Base-by-base conservation (phyloP, 2,329 filamentous ascomycete genomes). In the Didymella arachidicola region DNA sequence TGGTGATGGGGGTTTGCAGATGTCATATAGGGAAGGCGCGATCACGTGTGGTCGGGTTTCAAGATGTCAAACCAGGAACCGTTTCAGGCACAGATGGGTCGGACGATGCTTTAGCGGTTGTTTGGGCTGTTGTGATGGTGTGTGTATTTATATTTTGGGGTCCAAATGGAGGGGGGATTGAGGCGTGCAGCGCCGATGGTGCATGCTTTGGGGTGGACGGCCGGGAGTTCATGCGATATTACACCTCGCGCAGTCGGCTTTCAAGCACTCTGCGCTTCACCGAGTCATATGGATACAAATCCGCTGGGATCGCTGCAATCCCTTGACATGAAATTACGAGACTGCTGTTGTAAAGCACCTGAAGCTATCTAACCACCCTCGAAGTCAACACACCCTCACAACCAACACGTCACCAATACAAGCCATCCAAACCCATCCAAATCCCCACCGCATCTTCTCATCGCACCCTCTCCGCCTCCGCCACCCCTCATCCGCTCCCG, bases 401-500 rank as follows among this genome's bases (percentile, higher is more conserved):
- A 12, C 29, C 25, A 61, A 14, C 19, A 64, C 63, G 61, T 57
- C 60, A 1, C 16, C 57, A 27, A 61, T 53, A 27, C 60, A 63
- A 48, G 42, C 64, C 26, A 12, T 71, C 49, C 70, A 73, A 53
- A 51, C 67, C 45, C 27, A n/a, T 71, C 47, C 72, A 70, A 63
- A 71, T 76, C 27, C 67, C 69, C 34, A 71, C 71, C 1, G 68
- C 76, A 10, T 78, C 41, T 18, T 74, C n/a, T 63, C 70, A 27
- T 62, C 75, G 78, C 54, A 70, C 72, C 18, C 59, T 75, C 32
- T 72, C 75, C 29, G 52, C 75, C 46, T 77, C 77, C 65, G 65
- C 59, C 75, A 76, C 46, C 75, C 73, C 18, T 73, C 73, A n/a
- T 76, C n/a, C n/a, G n/a, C n/a, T n/a, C 74, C 1, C 74, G 73